Conservation (phyloP, 2,329 filamentous ascomycete genomes). For the Beauveria sp. region DNA sequence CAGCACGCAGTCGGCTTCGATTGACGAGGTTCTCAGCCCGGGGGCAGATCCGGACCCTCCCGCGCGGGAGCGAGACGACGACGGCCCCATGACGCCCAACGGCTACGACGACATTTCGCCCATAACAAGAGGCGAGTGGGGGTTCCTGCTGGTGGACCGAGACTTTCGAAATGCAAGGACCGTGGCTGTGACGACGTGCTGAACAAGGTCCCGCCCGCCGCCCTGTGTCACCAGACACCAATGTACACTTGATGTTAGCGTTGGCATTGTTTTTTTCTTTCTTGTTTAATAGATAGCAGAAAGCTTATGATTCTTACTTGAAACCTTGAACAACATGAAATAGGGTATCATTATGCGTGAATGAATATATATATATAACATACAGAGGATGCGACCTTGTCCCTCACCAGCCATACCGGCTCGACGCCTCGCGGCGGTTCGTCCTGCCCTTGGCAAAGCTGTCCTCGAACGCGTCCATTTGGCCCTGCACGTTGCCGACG, state of each 20-base stretch:
- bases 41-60: constrained; percentile 13
- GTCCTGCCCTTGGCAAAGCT: constrained; percentile 76
- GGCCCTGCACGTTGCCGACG: constrained; percentile 72
- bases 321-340: neutral
- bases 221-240: neutral
- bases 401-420: constrained; percentile 69
- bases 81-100: constrained; percentile 45
- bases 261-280: neutral
- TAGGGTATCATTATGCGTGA: constrained; percentile 5
- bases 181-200: constrained; percentile 46
- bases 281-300: too few species aligned
- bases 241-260: neutral
- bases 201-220: constrained; percentile 14
- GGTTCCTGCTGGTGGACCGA: constrained; percentile 47
- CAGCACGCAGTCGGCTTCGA: constrained; percentile 23
- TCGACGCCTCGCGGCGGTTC: constrained; percentile 75
- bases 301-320: neutral
- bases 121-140: constrained; percentile 55
- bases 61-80: neutral
- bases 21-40: constrained; percentile 36
- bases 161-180: constrained; percentile 36
- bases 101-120: constrained; percentile 56
- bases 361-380: neutral
- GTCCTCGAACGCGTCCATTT: constrained; percentile 84
- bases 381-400: too few species aligned